Evolutionary conservation across 2,329 filamentous ascomycete species (phyloP), one percentile per base, ranked within the genome.

Genomic region (Ophiostoma populinum): DNA sequence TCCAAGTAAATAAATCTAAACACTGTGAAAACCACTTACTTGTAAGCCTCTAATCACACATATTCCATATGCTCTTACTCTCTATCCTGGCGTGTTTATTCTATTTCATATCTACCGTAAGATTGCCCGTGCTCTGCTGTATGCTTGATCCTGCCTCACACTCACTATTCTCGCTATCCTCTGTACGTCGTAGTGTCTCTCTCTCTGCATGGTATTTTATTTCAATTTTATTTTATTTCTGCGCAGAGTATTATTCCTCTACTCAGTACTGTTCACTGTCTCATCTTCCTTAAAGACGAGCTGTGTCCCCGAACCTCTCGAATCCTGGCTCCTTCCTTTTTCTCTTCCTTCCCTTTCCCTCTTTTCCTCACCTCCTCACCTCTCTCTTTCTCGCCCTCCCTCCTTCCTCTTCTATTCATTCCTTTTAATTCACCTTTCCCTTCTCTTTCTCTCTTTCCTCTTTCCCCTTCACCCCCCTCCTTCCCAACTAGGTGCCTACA

Each of bases 221-320:
- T 12, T 18, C 12, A 20, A 4, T 33, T 9, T 30, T 34, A 25
- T 10, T 25, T 32, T 35, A n/a, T n/a, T n/a, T n/a, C n/a, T n/a
- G n/a, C n/a, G n/a, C n/a, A n/a, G n/a, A n/a, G n/a, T 24, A 29
- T 24, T 24, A 34, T 31, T 38, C 29, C 7, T 10, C 9, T 7
- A 7, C 15, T 31, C 29, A 13, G n/a, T n/a, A n/a, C 11, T 3
- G 12, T 13, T 10, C 13, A 17, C 18, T 22, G n/a, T 28, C 15
- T 34, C 28, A 20, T 31, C 12, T 21, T 35, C 22, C 16, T 35
- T 35, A 38, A 34, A 34, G 26, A 17, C 21, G 8, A 24, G 27
- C 31, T 20, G 16, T 34, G 30, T 37, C 31, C 36, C 36, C 26
- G 17, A 33, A 16, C 15, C 13, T 21, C 25, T 33, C 25, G 20